Conservation (phyloP, 306 rosid species). For the Prinsepia uniflora region DNA sequence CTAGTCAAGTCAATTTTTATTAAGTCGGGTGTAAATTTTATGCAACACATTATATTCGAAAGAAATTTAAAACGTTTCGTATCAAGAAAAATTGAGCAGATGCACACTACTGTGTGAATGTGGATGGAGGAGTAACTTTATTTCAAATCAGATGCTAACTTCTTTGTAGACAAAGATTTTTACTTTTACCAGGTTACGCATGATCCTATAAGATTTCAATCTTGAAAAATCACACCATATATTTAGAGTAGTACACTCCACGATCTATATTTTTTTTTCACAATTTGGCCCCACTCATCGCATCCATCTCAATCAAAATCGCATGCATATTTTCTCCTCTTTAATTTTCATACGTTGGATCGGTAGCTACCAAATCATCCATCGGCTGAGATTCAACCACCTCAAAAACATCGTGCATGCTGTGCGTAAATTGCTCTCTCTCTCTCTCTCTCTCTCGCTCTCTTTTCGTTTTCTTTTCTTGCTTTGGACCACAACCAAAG, state of each 20-base stretch:
- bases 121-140: constrained; percentile 24
- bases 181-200: constrained; percentile 39
- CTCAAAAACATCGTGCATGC: neutral
- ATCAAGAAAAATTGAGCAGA: neutral
- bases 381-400: neutral
- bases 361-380: neutral
- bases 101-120: neutral
- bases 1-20: no score
- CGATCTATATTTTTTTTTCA: neutral
- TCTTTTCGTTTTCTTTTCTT: neutral
- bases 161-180: constrained; percentile 18
- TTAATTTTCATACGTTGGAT: neutral
- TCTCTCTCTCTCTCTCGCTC: no score
- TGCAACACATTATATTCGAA: no score
- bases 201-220: constrained; percentile 40
- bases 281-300: neutral
- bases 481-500: neutral
- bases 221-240: no score
- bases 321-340: neutral
- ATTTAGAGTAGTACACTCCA: no score
- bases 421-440: neutral
- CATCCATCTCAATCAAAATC: neutral
- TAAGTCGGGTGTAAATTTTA: no score
- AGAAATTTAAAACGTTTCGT: no score
- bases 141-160: constrained; percentile 35